Conservation (phyloP, 2,329 filamentous ascomycete species). For the Fusarium pseudograminearum region DNA sequence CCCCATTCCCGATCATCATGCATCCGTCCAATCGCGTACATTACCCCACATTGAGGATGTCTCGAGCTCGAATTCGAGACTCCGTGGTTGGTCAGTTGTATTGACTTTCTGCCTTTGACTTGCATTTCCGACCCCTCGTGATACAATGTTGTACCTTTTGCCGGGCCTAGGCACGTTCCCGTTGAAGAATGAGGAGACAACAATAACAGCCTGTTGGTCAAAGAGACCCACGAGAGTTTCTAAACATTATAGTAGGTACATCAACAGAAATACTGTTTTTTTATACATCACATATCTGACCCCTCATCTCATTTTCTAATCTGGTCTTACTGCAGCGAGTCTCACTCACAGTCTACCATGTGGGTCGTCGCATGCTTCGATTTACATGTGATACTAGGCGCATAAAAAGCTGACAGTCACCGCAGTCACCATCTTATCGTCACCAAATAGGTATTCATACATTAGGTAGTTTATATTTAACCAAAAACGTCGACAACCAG, state of each 20-base stretch:
- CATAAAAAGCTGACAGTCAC: constrained; percentile 16
- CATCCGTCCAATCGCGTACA: constrained; percentile 11
- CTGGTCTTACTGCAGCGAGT: constrained; percentile 3
- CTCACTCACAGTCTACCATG: neutral
- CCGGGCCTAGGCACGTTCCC: neutral
- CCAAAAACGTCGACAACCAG: constrained; percentile 6
- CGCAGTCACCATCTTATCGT: neutral
- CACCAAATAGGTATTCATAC: constrained; percentile 10
- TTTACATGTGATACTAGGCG: constrained; percentile 44
- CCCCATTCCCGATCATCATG: constrained; percentile 12
- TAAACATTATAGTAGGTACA: neutral
- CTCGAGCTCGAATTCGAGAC: constrained; percentile 32
- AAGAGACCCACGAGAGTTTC: neutral
- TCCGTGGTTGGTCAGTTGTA: constrained; percentile 36
- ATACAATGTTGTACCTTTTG: constrained; percentile 15
- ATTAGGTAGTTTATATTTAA: constrained; percentile 19
- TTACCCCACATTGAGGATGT: constrained; percentile 33
- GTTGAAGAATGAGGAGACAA: constrained; percentile 3
- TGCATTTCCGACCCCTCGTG: constrained; percentile 35
- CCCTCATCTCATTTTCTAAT: constrained; percentile 3
- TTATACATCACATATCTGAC: constrained; percentile 1
- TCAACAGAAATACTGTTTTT: neutral
- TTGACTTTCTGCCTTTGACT: constrained; percentile 19
- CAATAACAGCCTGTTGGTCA: neutral
- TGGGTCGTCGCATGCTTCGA: constrained; percentile 22